phyloP scores from a whole-genome alignment of 495 filamentous ascomycete genomes.

The Annulohypoxylon stygium region DNA sequence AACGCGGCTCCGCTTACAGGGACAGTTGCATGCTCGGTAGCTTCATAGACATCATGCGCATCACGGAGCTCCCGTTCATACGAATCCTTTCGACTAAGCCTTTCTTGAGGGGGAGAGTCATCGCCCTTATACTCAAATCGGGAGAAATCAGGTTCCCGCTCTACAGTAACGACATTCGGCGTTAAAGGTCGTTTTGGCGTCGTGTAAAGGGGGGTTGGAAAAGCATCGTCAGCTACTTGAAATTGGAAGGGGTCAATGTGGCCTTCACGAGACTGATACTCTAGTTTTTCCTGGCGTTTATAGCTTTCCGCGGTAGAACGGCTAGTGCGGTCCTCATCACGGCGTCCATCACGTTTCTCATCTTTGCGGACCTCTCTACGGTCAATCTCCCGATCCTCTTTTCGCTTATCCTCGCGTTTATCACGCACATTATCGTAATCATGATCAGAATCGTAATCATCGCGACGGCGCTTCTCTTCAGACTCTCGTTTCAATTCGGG shows the following conservation, averaged over 20 bases:
- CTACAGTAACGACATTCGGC: conserved; percentile 59
- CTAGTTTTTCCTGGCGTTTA: conserved; percentile 16
- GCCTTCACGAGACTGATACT: conserved; percentile 30
- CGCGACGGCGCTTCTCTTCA: conserved; percentile 43
- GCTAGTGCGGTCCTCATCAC: conserved; percentile 11
- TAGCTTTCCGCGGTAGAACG: conserved; percentile 20
- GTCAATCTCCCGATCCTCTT: conserved; percentile 20
- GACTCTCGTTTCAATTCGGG: conserved; percentile 39
- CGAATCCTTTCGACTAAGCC: conserved; percentile 57
- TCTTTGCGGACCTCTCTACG: conserved; percentile 29
- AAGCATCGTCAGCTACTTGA: conserved; percentile 64
- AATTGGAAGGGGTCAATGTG: conserved; percentile 65
- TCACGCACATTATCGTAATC: conserved; percentile 45
- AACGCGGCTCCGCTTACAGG: conserved; percentile 54
- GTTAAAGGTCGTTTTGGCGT: conserved; percentile 55
- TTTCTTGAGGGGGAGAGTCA: conserved; percentile 38
- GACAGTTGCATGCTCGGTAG: conserved; percentile 55
- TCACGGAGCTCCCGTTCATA: conserved; percentile 57
- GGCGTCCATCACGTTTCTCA: conserved; percentile 11
- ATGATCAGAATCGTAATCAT: conserved; percentile 35
- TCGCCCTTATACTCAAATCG: conserved; percentile 45
- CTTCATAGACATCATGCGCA: conserved; percentile 51
- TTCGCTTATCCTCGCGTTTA: conserved; percentile 24
- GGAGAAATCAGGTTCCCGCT: conserved; percentile 60
- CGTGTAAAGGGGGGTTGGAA: conserved; percentile 54